phyloP scores from a whole-genome alignment of 2,329 filamentous ascomycete species.

The Oidium heveae region DNA sequence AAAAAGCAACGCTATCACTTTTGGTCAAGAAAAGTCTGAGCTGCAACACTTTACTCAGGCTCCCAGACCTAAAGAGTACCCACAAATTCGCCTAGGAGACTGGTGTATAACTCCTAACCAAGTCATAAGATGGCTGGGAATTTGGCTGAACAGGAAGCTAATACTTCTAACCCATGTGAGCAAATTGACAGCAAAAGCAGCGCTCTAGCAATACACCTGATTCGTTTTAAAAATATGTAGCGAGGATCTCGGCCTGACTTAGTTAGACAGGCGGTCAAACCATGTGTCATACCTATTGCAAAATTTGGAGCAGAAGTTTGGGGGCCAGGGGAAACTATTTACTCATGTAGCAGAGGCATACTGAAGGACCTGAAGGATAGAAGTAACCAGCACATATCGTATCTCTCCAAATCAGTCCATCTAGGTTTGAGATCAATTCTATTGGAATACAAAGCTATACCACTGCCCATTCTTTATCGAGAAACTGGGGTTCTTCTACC shows the following conservation, averaged over 20 bases:
- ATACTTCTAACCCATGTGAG: neutral
- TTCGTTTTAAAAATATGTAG: no score
- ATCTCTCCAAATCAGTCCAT: neutral
- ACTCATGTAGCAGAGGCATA: neutral
- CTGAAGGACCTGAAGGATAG: neutral
- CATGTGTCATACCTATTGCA: no score
- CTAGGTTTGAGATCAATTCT: no score
- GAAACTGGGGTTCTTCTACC: neutral
- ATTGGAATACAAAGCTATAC: no score
- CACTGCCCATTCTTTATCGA: neutral
- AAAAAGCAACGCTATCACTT: no score
- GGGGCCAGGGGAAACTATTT: neutral
- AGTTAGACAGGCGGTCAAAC: neutral
- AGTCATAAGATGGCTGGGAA: neutral
- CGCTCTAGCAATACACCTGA: neutral
- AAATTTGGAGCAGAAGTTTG: neutral
- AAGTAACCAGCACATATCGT: neutral
- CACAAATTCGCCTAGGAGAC: no score
- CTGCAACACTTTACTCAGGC: no score
- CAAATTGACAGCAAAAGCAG: neutral
- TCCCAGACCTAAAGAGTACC: no score
- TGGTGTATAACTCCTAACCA: neutral
- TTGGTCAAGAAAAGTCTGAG: no score
- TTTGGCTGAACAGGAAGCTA: neutral
- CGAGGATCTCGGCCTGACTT: no score